Base-by-base conservation (phyloP, 164 flowering plant genomes). In the Chimonanthus salicifolius region DNA sequence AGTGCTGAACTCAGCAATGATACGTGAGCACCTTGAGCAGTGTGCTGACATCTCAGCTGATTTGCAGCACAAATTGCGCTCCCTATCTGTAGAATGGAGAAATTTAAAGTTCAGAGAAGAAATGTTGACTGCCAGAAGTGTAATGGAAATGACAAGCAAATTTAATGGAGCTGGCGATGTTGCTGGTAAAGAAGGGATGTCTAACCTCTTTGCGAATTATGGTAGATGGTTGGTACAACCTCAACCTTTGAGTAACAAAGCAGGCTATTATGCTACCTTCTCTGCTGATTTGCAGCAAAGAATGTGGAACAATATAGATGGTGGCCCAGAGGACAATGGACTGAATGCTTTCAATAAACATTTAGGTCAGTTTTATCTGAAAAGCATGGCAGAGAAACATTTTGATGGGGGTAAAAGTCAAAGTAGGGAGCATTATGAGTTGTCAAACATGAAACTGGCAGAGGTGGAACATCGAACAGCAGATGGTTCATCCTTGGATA, bases 1-100 rank as follows among this genome's bases (percentile, higher is more conserved):
- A 85, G 80, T 82, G 71, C 80, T 96, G 77, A 92, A 82, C 73
- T 79, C 95, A 5, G 83, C 84, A 46, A 74, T 86, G 62, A 71
- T 92, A 49, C 92, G 88, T 48, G 95, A 90, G 63, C 99, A 94
- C 81, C 87, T 96, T 64, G 99, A 92, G 71, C 91, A 84, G 13
- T 89, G 92, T 86, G 87, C 86, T 43, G 92, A 89, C 75, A 75
- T 72, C 43, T 82, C 89, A 2, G 70, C 80, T 69, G 99, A 96
- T 66, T 80, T 90, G 83, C 97, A 89, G 86, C 97, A 93, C 81
- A 93, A 89, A 77, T 77, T 90, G 76, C 92, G 97, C 21, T 81
- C 88, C 6, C 76, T 84, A 58, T 77, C 80, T 58, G 58, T 73
- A 2, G 98, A 95, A 74, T 79, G 82, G 88, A 95, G 84, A 77